phyloP scores from a whole-genome alignment of 1,284 basidiomycete species.

The Pseudozyma pruni region DNA sequence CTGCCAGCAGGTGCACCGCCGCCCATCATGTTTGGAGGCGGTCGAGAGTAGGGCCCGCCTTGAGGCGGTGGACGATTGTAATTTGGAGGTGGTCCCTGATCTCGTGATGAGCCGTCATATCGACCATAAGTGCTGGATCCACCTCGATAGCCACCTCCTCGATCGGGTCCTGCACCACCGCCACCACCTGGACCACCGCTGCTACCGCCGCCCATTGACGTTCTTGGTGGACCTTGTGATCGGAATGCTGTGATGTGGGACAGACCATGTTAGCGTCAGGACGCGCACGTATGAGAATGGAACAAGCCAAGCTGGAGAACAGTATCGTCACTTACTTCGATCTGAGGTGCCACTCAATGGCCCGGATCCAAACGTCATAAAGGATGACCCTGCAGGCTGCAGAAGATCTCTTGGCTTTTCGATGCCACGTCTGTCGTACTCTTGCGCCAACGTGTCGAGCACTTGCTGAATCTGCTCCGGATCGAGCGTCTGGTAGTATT shows the following conservation, averaged over 20 bases:
- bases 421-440: conserved; percentile 75
- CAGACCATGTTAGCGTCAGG: no score
- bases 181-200: conserved; percentile 4
- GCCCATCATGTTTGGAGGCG: conserved; percentile 40
- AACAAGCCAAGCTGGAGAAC: no score
- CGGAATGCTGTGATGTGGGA: conserved; percentile 19
- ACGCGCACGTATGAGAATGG: no score
- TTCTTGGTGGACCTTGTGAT: conserved; percentile 32
- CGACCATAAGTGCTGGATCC: conserved; percentile 20
- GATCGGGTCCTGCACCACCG: conserved; percentile 4
- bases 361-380: conserved; percentile 52
- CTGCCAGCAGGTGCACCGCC: conserved; percentile 10
- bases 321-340: conserved; percentile 19
- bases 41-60: conserved; percentile 29
- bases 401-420: conserved; percentile 54
- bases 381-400: conserved; percentile 39
- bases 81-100: conserved; percentile 25
- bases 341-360: conserved; percentile 45
- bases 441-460: conserved; percentile 92
- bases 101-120: conserved; percentile 24
- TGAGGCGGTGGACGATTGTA: conserved; percentile 38
- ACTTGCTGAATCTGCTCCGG: conserved; percentile 95
- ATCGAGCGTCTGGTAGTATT: conserved; percentile 94
- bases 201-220: conserved; percentile 21
- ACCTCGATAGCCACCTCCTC: conserved; percentile 8